phyloP scores from a whole-genome alignment of 176 grass and related monocot species.

The Aegilops bicornis region DNA sequence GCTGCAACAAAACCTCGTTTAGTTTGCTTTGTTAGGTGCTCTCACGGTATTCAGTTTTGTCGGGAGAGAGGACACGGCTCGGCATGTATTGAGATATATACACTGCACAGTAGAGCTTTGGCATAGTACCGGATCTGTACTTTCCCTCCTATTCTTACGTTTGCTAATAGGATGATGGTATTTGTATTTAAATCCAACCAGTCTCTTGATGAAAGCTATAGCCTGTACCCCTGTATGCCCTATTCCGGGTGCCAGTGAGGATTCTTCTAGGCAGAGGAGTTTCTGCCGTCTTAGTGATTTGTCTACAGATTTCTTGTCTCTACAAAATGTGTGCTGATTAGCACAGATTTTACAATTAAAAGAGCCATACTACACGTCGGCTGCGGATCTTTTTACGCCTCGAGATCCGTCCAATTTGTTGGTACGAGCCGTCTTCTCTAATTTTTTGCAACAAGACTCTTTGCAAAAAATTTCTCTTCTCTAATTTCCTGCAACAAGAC shows the following conservation, averaged over 20 bases:
- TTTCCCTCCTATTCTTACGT: background rate
- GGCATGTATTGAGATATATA: conserved; percentile 24
- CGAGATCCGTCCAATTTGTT: too few relatives aligned
- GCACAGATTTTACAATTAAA: background rate
- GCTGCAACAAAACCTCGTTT: background rate
- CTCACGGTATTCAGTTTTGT: conserved; percentile 25
- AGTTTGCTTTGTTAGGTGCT: conserved; percentile 14
- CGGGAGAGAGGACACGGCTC: conserved; percentile 12
- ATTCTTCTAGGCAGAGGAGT: background rate
- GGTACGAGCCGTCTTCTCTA: too few relatives aligned
- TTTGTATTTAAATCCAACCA: conserved; percentile 8
- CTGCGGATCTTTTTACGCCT: too few relatives aligned
- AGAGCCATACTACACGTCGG: too few relatives aligned
- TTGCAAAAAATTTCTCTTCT: too few relatives aligned
- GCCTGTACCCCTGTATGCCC: background rate
- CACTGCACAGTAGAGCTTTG: conserved; percentile 23
- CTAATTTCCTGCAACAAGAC: too few relatives aligned
- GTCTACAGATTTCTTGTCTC: background rate
- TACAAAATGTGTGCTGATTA: background rate
- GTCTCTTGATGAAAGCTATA: conserved; percentile 16
- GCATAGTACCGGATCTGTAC: conserved; percentile 4
- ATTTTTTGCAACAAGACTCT: too few relatives aligned
- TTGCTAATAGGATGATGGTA: conserved; percentile 23
- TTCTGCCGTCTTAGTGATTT: background rate
- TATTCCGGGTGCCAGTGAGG: background rate